phyloP scores from a whole-genome alignment of 2,329 filamentous ascomycete genomes.

The Exophiala xenobiotica region DNA sequence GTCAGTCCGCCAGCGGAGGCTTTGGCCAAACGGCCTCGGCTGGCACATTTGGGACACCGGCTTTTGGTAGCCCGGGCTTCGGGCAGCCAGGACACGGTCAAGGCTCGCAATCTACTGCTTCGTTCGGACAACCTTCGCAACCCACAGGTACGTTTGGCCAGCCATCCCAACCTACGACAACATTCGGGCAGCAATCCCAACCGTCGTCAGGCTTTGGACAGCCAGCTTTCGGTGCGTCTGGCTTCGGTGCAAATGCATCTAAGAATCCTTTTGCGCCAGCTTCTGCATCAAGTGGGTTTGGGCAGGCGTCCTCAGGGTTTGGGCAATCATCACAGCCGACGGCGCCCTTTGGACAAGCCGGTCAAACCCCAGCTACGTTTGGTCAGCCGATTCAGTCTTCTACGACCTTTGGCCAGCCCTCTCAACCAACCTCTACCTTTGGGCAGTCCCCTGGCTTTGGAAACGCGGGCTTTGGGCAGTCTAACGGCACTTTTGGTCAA shows the following conservation, averaged over 20 bases:
- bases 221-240: conserved; percentile 34
- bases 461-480: conserved; percentile 30
- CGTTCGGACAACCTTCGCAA: conserved; percentile 27
- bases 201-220: conserved; percentile 33
- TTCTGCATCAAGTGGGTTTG: conserved; percentile 19
- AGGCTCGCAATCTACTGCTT: conserved; percentile 13
- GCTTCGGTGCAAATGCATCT: conserved; percentile 34
- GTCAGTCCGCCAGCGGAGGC: neutral
- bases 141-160: conserved; percentile 21
- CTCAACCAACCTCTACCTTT: conserved; percentile 35
- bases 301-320: conserved; percentile 34
- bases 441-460: conserved; percentile 16
- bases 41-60: conserved; percentile 37
- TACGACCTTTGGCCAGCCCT: conserved; percentile 22
- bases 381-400: conserved; percentile 36
- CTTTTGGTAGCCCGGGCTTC: conserved; percentile 45
- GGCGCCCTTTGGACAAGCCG: conserved; percentile 35
- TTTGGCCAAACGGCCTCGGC: conserved; percentile 10
- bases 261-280: conserved; percentile 38
- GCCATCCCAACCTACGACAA: conserved; percentile 25
- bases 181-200: conserved; percentile 35
- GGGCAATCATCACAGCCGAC: conserved; percentile 34
- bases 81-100: conserved; percentile 37
- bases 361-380: conserved; percentile 32
- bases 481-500: conserved; percentile 19